phyloP scores from a whole-genome alignment of 2,329 filamentous ascomycete species.

The Nectriaceae sp. region DNA sequence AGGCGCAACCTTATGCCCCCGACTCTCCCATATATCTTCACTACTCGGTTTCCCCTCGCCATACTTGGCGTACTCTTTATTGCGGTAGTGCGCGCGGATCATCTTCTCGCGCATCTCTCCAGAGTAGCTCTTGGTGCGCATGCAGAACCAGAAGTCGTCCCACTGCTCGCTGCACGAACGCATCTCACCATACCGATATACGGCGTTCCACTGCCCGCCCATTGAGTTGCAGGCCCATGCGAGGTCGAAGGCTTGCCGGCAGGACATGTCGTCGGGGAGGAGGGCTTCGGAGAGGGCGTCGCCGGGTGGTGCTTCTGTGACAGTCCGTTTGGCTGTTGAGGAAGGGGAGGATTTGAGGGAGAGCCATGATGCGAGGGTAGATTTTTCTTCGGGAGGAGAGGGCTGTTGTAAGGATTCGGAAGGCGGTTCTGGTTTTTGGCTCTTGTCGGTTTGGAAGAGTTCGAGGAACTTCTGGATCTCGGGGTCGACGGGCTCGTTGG shows the following conservation, averaged over 20 bases:
- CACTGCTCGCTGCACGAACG: slow-evolving; percentile 81
- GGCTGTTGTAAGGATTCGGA: slow-evolving; percentile 18
- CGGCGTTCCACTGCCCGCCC: slow-evolving; percentile 86
- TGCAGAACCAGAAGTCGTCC: slow-evolving; percentile 97
- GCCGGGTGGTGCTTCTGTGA: slow-evolving; percentile 28
- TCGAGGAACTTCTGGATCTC: slow-evolving; percentile 58
- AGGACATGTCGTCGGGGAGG: slow-evolving; percentile 83
- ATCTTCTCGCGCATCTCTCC: slow-evolving; percentile 60
- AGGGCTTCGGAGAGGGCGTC: slow-evolving; percentile 64
- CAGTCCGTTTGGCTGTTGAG: slow-evolving; percentile 14
- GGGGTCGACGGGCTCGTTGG: slow-evolving; percentile 41
- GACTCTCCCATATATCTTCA: slow-evolving; percentile 86
- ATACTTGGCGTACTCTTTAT: slow-evolving; percentile 67
- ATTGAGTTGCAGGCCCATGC: slow-evolving; percentile 94
- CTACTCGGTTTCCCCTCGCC: slow-evolving; percentile 67
- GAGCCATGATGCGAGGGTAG: slow-evolving; percentile 37
- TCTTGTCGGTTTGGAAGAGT: slow-evolving; percentile 41
- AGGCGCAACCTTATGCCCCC: slow-evolving; percentile 60
- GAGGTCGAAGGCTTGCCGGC: slow-evolving; percentile 85
- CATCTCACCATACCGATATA: slow-evolving; percentile 84
- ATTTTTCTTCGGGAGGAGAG: slow-evolving; percentile 31
- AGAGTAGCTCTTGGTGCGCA: slow-evolving; percentile 72
- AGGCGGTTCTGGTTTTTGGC: slow-evolving; percentile 20
- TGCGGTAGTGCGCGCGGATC: slow-evolving; percentile 68
- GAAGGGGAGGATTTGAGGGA: slow-evolving; percentile 34